Evolutionary conservation across 1,284 basidiomycete species (phyloP), one percentile per base, ranked within the genome.

Genomic region (Moesziomyces parantarcticus): DNA sequence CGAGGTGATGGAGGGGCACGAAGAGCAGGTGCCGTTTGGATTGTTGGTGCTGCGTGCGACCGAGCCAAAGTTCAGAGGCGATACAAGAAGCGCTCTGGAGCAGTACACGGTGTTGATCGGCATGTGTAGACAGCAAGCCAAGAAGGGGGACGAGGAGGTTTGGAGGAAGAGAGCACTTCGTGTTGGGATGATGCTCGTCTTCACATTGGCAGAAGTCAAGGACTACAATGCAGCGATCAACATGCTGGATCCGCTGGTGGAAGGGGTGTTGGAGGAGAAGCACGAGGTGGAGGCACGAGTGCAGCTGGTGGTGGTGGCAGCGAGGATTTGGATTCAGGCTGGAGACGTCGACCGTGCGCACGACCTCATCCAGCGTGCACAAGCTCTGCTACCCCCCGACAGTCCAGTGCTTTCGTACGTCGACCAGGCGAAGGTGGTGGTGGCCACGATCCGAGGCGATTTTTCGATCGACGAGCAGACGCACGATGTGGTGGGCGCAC

Each of bases 1-100:
- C 39, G 26, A 25, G 43, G 3, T 61, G 20, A 29, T 40, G 1
- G 58, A 56, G n/a, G 32, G 45, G 2, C 47, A 51, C n/a, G n/a
- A n/a, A n/a, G n/a, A n/a, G 7, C 5, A 50, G 11, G 49, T 75
- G 3, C 68, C 73, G 3, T 75, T 75, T 26, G 47, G 54, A 3
- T 18, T 75, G 11, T 42, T 52, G 3, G 68, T 68, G 41, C 21
- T 75, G 10, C 26, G 45, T 5, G 73, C 64, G 0, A 63, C 52
- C 1, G 67, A 75, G 25, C 55, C 60, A 0, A 68, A 62, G 26
- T 62, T 5, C 6, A 46, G 59, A 40, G 55, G 66, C 2, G 61
- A 64, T 22, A 5, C 49, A 2, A 8, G 54, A 13, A 39, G 36
- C n/a, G 47, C 49, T 14, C 1, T 64, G 5, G 55, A 64, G 43